These are phyloP conservation scores for Arthrinium puccinioides DNA, from an alignment of 2,329 filamentous ascomycete genomes.

Conservation along the genomic window DNA sequence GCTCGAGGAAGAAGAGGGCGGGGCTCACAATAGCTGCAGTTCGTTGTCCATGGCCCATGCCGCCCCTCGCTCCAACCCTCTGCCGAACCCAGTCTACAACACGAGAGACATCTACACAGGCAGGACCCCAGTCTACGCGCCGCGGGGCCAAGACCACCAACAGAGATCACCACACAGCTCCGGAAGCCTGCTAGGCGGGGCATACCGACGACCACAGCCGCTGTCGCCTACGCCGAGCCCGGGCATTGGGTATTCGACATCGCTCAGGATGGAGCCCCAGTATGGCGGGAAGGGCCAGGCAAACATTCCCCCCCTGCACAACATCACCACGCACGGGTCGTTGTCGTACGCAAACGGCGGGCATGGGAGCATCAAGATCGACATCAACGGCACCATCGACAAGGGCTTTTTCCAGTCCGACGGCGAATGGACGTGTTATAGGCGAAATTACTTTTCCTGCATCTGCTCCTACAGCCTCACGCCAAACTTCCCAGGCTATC, in stretches of 20 bases:
- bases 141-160: conserved; percentile 38
- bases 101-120: conserved; percentile 47
- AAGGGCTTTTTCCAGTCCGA: conserved; percentile 83
- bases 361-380: conserved; percentile 52
- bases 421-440: conserved; percentile 84
- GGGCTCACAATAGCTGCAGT: conserved; percentile 29
- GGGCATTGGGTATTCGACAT: conserved; percentile 34
- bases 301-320: conserved; percentile 45
- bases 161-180: conserved; percentile 46
- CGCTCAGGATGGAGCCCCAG: conserved; percentile 43
- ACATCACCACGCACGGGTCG: conserved; percentile 47
- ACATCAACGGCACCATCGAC: conserved; percentile 74
- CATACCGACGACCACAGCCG: conserved; percentile 41
- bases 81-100: conserved; percentile 45
- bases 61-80: conserved; percentile 42
- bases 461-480: conserved; percentile 69
- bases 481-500: conserved; percentile 42
- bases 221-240: conserved; percentile 46
- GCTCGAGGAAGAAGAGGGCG: conserved; percentile 1
- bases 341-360: conserved; percentile 50
- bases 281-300: conserved; percentile 32
- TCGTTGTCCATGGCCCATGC: conserved; percentile 50
- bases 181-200: too few relatives aligned
- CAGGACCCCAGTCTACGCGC: conserved; percentile 41
- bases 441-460: conserved; percentile 86